Evolutionary conservation across 2,329 filamentous ascomycete genomes (phyloP).

Genomic region (Pyricularia grisea): DNA sequence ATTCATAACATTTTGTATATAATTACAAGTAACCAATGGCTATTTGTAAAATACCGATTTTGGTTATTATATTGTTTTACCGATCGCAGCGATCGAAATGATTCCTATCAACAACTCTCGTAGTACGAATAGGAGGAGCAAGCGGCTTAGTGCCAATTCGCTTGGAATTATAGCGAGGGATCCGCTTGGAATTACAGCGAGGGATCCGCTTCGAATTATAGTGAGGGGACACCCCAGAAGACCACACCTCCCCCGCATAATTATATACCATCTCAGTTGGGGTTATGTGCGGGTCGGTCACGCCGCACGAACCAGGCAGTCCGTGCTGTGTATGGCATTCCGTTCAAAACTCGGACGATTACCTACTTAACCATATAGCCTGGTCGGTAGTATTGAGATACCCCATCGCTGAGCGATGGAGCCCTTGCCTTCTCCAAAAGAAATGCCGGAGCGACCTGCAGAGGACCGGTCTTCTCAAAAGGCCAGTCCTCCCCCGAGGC

Average conservation of each 20-base stretch:
- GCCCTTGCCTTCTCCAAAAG: neutral
- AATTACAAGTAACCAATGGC: no score
- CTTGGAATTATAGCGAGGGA: no score
- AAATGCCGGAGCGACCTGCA: neutral
- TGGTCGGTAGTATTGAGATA: neutral
- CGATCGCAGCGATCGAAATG: no score
- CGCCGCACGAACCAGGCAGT: neutral
- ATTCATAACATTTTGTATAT: no score
- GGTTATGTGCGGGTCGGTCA: neutral
- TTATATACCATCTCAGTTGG: neutral
- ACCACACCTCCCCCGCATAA: neutral
- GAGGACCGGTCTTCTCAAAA: neutral
- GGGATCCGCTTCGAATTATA: neutral
- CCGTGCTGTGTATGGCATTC: neutral
- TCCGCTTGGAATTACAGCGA: neutral
- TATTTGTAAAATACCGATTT: no score
- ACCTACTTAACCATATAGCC: neutral
- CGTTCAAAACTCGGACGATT: neutral
- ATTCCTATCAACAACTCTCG: no score
- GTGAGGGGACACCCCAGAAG: neutral
- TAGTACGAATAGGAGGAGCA: no score
- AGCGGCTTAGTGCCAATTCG: no score
- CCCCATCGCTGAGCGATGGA: neutral
- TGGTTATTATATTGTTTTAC: no score
- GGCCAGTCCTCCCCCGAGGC: neutral